Evolutionary conservation across 257 asterid species (phyloP).

Genomic region (Henckelia pumila): DNA sequence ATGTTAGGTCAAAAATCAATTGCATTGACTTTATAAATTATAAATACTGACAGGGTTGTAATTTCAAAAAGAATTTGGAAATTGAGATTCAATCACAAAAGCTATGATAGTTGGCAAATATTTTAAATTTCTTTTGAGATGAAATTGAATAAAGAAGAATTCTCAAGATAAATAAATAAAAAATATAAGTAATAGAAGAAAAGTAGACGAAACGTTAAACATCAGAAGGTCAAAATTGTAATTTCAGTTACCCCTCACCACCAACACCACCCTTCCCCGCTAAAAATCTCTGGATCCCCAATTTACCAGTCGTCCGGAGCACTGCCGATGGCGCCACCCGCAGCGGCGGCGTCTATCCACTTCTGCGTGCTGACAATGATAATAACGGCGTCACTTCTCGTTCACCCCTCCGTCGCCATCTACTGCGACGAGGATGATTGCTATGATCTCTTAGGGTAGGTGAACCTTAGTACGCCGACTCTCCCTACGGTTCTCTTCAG

Average conservation of each 20-base stretch:
- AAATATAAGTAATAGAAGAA: no score
- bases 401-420: constrained; percentile 72
- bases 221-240: constrained; percentile 23
- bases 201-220: neutral
- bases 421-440: constrained; percentile 96
- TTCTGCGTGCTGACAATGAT: constrained; percentile 46
- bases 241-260: neutral
- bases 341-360: constrained; percentile 32
- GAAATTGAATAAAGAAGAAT: no score
- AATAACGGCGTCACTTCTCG: constrained; percentile 45
- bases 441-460: constrained; percentile 88
- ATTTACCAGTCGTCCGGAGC: constrained; percentile 12
- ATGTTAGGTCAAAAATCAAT: no score
- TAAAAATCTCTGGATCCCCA: neutral
- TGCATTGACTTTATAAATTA: no score
- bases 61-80: no score
- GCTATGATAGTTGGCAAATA: no score
- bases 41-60: no score
- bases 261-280: constrained; percentile 17
- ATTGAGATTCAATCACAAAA: no score
- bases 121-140: no score
- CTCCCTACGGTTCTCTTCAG: neutral
- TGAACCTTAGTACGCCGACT: neutral
- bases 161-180: no score
- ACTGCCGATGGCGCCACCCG: constrained; percentile 56